Percentiles rank a stretch among this genome's conserved stretches.
Evolutionary conservation across 1,284 basidiomycete species (phyloP).

Genomic region (Ustilago lituana): DNA sequence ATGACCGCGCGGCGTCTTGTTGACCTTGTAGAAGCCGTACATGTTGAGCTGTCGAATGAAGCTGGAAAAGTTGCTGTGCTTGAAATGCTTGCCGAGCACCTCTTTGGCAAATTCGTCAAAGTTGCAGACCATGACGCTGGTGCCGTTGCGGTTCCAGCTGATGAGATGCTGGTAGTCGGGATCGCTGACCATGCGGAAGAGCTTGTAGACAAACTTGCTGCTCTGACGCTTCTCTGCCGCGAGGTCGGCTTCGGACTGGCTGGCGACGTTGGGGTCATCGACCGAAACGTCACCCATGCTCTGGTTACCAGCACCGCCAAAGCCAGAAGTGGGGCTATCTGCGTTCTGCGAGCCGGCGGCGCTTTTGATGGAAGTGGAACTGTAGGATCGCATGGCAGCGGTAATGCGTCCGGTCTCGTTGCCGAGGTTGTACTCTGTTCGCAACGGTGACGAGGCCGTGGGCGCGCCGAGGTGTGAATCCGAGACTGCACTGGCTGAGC

Average conservation of each 20-base stretch:
- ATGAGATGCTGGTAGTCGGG: slow-evolving; percentile 59
- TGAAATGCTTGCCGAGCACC: slow-evolving; percentile 68
- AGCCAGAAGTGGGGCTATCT: slow-evolving; percentile 36
- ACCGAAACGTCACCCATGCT: slow-evolving; percentile 35
- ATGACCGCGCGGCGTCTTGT: slow-evolving; percentile 82
- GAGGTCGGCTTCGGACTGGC: slow-evolving; percentile 43
- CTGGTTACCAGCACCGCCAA: slow-evolving; percentile 22
- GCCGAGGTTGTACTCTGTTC: slow-evolving; percentile 27
- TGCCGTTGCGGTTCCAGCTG: slow-evolving; percentile 57
- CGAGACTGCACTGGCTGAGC: neutral
- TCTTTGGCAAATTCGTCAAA: slow-evolving; percentile 65
- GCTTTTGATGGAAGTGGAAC: slow-evolving; percentile 40
- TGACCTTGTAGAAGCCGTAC: slow-evolving; percentile 69
- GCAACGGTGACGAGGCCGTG: slow-evolving; percentile 27
- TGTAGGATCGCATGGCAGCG: slow-evolving; percentile 37
- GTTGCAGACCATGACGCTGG: slow-evolving; percentile 61
- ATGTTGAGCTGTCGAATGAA: slow-evolving; percentile 90
- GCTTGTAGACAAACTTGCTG: slow-evolving; percentile 60
- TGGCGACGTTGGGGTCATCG: slow-evolving; percentile 36
- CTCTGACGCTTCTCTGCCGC: slow-evolving; percentile 51
- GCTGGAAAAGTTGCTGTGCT: slow-evolving; percentile 78
- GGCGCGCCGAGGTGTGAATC: slow-evolving; percentile 24
- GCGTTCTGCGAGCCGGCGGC: slow-evolving; percentile 35
- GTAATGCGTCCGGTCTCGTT: slow-evolving; percentile 14
- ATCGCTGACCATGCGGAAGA: slow-evolving; percentile 60